Conservation (phyloP, 2,329 filamentous ascomycete genomes). For the Triangularia verruculosa region DNA sequence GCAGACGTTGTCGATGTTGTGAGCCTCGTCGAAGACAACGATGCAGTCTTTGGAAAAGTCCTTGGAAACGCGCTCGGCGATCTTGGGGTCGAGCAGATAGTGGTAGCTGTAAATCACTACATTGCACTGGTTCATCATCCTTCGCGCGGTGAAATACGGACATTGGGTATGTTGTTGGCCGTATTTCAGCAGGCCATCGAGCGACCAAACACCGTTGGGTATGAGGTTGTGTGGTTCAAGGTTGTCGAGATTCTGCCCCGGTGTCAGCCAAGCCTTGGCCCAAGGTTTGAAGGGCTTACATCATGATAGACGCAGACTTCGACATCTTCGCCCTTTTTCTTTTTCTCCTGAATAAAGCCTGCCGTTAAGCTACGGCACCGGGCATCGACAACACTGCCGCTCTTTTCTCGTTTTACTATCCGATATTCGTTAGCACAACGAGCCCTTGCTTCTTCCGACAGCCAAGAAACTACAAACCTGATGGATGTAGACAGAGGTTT, state of each 20-base stretch:
- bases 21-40: constrained; percentile 96
- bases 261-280: constrained; percentile 2
- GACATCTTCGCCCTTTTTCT: constrained; percentile 89
- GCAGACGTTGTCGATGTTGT: constrained; percentile 99
- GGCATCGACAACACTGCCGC: constrained; percentile 90
- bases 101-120: constrained; percentile 99
- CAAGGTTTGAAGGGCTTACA: constrained; percentile 42
- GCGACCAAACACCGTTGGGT: constrained; percentile 91
- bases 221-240: constrained; percentile 93
- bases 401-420: constrained; percentile 95
- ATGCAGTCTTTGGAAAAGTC: constrained; percentile 98
- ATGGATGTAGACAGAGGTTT: constrained; percentile 93
- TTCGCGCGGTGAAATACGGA: constrained; percentile 90
- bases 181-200: constrained; percentile 84
- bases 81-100: constrained; percentile 95
- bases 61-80: constrained; percentile 90
- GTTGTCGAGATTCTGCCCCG: constrained; percentile 75
- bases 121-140: constrained; percentile 99
- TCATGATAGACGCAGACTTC: constrained; percentile 96
- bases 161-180: constrained; percentile 96
- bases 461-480: too few relatives aligned
- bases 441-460: too few relatives aligned
- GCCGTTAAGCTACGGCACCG: constrained; percentile 92
- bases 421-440: too few relatives aligned
- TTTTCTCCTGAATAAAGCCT: constrained; percentile 97